phyloP scores from a whole-genome alignment of 2,329 filamentous ascomycete species.

The Apiospora phragmitis region DNA sequence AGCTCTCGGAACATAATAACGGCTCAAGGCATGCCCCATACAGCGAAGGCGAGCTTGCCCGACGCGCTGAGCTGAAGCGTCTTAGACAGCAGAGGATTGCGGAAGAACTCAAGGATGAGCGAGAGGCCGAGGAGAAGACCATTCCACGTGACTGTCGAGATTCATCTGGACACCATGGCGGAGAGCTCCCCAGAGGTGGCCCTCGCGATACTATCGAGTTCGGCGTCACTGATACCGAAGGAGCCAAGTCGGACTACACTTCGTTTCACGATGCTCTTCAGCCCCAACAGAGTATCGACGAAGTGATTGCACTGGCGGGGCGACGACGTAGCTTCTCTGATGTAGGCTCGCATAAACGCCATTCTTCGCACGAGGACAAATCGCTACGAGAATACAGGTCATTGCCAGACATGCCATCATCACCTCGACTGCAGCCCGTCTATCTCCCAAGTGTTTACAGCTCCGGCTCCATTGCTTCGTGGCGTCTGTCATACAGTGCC shows the following conservation, averaged over 20 bases:
- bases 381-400: slow-evolving; percentile 12
- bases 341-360: not conserved
- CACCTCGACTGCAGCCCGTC: slow-evolving; percentile 24
- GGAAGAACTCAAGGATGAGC: slow-evolving; percentile 54
- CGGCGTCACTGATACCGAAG: slow-evolving; percentile 27
- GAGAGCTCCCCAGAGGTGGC: slow-evolving; percentile 34
- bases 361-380: not conserved
- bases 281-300: not conserved
- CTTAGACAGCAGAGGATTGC: slow-evolving; percentile 59
- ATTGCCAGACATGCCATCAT: slow-evolving; percentile 21
- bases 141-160: too few species aligned
- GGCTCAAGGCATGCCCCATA: slow-evolving; percentile 40
- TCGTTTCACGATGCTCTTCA: not conserved
- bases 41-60: slow-evolving; percentile 53
- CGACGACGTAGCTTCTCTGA: not conserved
- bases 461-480: slow-evolving; percentile 29
- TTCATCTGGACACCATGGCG: not conserved
- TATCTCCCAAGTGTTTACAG: slow-evolving; percentile 20
- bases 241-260: not conserved
- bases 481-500: slow-evolving; percentile 29
- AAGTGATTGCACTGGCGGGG: not conserved
- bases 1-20: slow-evolving; percentile 41
- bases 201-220: slow-evolving; percentile 54
- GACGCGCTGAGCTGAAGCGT: slow-evolving; percentile 56
- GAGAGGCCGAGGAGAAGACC: slow-evolving; percentile 32